phyloP scores from a whole-genome alignment of 345 rosid species.

The Populus davidiana region DNA sequence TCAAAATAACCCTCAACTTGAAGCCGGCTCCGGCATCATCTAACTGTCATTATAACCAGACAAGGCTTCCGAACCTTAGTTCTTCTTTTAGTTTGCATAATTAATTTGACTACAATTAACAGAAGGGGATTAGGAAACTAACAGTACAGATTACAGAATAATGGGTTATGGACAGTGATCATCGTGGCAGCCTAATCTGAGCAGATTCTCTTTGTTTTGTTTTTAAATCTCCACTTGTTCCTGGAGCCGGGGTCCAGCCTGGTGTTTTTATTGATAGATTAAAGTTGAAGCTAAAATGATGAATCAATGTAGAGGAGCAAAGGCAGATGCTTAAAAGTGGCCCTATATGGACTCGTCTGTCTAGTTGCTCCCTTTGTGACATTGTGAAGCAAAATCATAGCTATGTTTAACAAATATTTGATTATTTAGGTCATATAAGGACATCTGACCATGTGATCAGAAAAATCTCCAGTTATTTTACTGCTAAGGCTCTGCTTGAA shows the following conservation, averaged over 20 bases:
- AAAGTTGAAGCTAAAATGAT: constrained; percentile 30
- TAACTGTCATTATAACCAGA: background rate
- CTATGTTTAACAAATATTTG: background rate
- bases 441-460: constrained; percentile 12
- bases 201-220: background rate
- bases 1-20: too few relatives aligned
- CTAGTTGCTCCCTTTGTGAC: background rate
- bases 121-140: background rate
- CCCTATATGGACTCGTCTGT: background rate
- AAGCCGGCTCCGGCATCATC: background rate
- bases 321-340: background rate
- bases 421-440: background rate
- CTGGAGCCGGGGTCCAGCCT: constrained; percentile 5
- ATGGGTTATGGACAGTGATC: background rate
- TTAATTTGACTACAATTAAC: background rate
- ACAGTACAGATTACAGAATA: background rate
- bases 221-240: background rate
- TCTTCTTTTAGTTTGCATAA: background rate
- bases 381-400: constrained; percentile 11
- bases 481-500: background rate
- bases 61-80: background rate
- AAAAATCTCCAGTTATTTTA: background rate
- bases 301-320: background rate
- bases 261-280: background rate
- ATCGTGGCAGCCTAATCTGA: constrained; percentile 18